Conservation (phyloP, 2,329 filamentous ascomycete genomes). For the Talaromyces pinophilus region DNA sequence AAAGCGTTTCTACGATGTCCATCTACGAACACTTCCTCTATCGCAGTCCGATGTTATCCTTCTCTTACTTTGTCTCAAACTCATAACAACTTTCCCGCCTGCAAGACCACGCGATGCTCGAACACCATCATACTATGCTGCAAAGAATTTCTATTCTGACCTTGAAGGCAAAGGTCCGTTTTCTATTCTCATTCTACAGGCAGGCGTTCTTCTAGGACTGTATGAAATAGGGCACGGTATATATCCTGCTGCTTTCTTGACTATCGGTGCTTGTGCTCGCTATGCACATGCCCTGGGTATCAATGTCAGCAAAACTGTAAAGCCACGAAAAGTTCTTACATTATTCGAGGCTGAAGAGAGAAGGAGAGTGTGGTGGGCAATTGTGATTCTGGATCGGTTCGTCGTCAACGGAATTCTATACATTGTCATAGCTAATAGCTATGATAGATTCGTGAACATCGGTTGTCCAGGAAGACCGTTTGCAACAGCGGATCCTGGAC, state of each 20-base stretch:
- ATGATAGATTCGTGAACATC: conserved; percentile 25
- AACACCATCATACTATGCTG: conserved; percentile 24
- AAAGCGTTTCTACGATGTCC: conserved; percentile 26
- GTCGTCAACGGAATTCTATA: neutral
- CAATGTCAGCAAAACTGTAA: neutral
- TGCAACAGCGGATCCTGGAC: conserved; percentile 27
- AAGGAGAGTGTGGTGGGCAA: conserved; percentile 32
- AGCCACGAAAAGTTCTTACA: conserved; percentile 21
- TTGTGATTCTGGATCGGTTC: conserved; percentile 30
- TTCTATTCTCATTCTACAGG: conserved; percentile 13
- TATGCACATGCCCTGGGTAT: conserved; percentile 19
- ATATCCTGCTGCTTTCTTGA: conserved; percentile 15
- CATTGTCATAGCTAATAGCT: neutral
- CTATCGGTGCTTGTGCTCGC: conserved; percentile 19
- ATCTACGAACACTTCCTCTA: conserved; percentile 21
- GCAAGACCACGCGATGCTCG: conserved; percentile 12
- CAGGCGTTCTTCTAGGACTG: conserved; percentile 10
- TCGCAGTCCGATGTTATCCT: conserved; percentile 23
- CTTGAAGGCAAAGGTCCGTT: neutral
- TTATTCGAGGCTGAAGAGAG: conserved; percentile 31
- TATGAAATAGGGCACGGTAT: conserved; percentile 20
- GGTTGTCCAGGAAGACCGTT: conserved; percentile 27
- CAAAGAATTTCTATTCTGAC: conserved; percentile 21
- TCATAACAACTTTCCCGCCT: conserved; percentile 19
- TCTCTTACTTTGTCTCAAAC: conserved; percentile 25